Base-by-base conservation (phyloP, 106 monocot genomes). In the Platanthera guangdongensis region DNA sequence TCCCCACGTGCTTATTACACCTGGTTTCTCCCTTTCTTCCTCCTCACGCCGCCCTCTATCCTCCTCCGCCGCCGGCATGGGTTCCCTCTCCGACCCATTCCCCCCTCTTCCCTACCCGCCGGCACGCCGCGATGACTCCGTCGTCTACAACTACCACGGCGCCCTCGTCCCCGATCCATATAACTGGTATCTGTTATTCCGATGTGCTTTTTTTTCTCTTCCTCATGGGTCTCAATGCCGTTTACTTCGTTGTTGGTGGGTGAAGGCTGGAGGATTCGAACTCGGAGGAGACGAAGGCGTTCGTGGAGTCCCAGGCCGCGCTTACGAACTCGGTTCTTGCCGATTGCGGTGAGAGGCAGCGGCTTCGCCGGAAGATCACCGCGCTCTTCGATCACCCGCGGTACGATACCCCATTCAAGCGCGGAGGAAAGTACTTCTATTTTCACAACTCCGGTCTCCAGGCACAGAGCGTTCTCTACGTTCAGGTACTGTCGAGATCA, bases 221-320 rank as follows among this genome's bases (percentile, higher is more conserved):
- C 49, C 30, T 52, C 30, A 47, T 22, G 69, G 19, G 68, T 52
- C 59, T 64, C 60, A 16, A 10, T 45, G 51, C 57, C 18, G 4
- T 6, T 79, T 48, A 13, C 7, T 6, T 3, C 15, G 74, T 62
- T 77, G 15, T 4, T 68, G 10, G 57, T 18, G 12, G 4, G 70
- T 13, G 19, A 47, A 94, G 99, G 99, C 68, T 99, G 83, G 99
- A 99, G 80, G 91, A 99, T 64, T 94, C 99, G 22, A 92, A 99
- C 8, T 78, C 92, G 19, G 89, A 94, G 69, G 99, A 99, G 78
- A 82, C 82, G 59, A 94, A 92, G 86, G 88, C 78, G 52, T 99
- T 99, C 51, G 94, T 99, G 75, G 81, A 81, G 82, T 63, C 57
- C 54, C 99, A 99, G 74, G 86, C 54, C 13, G 85, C 68, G 45